Evolutionary conservation across 306 rosid species (phyloP).

Genomic region (Fragaria ananassa): DNA sequence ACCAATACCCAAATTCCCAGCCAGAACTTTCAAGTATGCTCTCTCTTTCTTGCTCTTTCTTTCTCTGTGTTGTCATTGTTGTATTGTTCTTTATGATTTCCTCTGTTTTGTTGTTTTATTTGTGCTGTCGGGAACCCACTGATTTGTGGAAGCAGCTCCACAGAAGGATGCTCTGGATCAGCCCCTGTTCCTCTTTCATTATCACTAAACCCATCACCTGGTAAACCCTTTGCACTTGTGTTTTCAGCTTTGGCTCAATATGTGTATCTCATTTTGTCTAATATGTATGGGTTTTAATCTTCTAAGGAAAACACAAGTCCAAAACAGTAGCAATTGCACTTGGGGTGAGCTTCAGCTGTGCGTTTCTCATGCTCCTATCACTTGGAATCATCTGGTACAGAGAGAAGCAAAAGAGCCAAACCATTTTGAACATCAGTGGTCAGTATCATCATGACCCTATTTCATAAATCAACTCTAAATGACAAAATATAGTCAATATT

Average conservation of each 20-base stretch:
- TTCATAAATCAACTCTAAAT: constrained; percentile 8
- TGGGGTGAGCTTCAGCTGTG: constrained; percentile 71
- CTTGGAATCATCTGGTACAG: constrained; percentile 59
- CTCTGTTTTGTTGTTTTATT: constrained; percentile 15
- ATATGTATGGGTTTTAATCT: constrained; percentile 4
- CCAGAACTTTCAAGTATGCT: constrained; percentile 77
- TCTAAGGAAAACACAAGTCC: constrained; percentile 56
- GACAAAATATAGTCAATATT: neutral
- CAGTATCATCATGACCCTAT: constrained; percentile 21
- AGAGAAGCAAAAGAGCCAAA: constrained; percentile 52
- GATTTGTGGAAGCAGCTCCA: constrained; percentile 66
- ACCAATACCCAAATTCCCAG: constrained; percentile 85
- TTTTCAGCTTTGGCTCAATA: neutral
- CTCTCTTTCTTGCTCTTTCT: neutral
- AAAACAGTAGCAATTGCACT: constrained; percentile 71
- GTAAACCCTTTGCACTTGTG: constrained; percentile 30
- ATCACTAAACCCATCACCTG: constrained; percentile 53
- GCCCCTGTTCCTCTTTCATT: constrained; percentile 55
- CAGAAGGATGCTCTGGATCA: constrained; percentile 79
- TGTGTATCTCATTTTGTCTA: neutral
- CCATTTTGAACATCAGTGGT: constrained; percentile 69
- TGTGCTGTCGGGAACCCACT: constrained; percentile 88
- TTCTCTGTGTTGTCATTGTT: neutral
- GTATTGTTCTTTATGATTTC: constrained; percentile 18
- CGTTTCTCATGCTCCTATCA: constrained; percentile 43